Evolutionary conservation across 202 grass and related monocot species (phyloP), one percentile per base, ranked within the genome.

Genomic region (Eragrostis tef): DNA sequence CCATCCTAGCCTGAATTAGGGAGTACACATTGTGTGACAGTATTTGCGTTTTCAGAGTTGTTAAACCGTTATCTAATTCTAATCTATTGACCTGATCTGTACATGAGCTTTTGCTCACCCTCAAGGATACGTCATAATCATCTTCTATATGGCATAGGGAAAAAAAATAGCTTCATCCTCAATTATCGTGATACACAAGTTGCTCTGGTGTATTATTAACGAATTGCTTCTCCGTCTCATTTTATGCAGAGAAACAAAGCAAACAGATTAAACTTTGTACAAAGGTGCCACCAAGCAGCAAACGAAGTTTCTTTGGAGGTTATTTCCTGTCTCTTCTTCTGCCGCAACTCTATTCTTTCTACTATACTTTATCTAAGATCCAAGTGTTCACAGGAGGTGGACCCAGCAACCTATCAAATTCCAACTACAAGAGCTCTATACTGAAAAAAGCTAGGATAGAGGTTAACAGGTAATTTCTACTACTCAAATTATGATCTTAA

Each of bases 401-500:
- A 78, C 74, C 92, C 45, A 93, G 88, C 70, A 86, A 62, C 77
- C 31, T 81, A 70, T 91, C 95, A 48, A 94, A 79, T 83, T 89
- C 83, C 65, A 94, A 69, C 79, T 89, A 88, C 80, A 98, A 93
- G 73, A 93, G 92, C 51, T 87, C 87, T 73, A 79, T 98, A 14
- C 73, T 98, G 78, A 94, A 98, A 63, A 98, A 98, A 81, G 92
- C 95, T 75, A 98, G 88, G 87, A 83, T 91, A 22, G 87, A 98
- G 83, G 79, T 64, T 86, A 42, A 86, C 67, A 86, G 83, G 87
- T 89, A 74, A 67, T 41, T 73, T 44, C 46, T 31, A 26, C 74
- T 74, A 19, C 16, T 63, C 27, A 27, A 54, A 63, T 52, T 75
- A 73, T 25, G 21, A 17, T 61, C 21, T 0, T 62, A 43, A 74